Conservation (phyloP, 306 rosid genomes). For the Canavalia ensiformis region DNA sequence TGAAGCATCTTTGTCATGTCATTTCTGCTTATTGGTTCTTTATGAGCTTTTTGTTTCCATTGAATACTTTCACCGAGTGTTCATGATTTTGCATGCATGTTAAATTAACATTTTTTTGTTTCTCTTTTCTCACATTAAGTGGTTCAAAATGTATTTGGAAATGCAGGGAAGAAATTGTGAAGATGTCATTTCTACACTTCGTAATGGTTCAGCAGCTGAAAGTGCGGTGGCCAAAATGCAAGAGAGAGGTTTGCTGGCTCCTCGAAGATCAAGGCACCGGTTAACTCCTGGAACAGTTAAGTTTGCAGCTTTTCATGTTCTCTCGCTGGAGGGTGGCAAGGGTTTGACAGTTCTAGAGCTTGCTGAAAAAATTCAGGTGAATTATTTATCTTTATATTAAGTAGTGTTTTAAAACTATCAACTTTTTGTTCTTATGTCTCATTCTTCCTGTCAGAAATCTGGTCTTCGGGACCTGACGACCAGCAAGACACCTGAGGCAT, state of each 20-base stretch:
- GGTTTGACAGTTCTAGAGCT: constrained; percentile 94
- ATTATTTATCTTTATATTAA: constrained; percentile 9
- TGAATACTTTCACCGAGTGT: constrained; percentile 10
- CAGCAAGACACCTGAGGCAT: constrained; percentile 99
- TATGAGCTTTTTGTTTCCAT: constrained; percentile 28
- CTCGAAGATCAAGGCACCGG: constrained; percentile 94
- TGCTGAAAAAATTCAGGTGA: constrained; percentile 98
- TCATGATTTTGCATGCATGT: constrained; percentile 30
- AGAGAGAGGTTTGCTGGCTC: constrained; percentile 92
- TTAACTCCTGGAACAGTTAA: constrained; percentile 99
- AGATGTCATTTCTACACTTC: constrained; percentile 89
- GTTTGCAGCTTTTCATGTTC: constrained; percentile 98
- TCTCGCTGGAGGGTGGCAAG: constrained; percentile 92
- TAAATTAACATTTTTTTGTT: background rate
- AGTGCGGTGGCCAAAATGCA: constrained; percentile 94
- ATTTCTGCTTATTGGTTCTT: constrained; percentile 23
- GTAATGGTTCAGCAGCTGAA: constrained; percentile 97
- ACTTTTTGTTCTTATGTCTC: constrained; percentile 30
- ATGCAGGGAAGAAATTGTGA: constrained; percentile 78
- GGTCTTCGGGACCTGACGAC: constrained; percentile 98
- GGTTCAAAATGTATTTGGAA: constrained; percentile 37
- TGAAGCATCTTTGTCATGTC: constrained; percentile 27
- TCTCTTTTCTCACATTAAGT: constrained; percentile 26
- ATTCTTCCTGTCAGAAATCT: constrained; percentile 72
- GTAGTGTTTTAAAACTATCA: constrained; percentile 19